These are phyloP conservation scores for Macrolepiota dolichaula DNA, from an alignment of 768 basidiomycete species.

Conservation along the genomic window DNA sequence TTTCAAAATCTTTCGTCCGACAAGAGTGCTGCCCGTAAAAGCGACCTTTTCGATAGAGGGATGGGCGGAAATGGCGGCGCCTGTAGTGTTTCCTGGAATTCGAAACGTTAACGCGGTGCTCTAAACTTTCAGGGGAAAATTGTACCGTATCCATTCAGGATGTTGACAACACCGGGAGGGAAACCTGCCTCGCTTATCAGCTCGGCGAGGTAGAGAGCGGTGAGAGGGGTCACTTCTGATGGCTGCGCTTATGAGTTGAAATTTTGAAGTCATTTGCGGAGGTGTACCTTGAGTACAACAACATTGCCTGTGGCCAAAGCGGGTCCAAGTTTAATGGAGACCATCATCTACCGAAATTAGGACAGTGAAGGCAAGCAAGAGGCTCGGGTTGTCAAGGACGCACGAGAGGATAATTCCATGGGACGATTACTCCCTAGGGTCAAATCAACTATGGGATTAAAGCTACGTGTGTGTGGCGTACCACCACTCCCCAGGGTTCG, in stretches of 20 bases:
- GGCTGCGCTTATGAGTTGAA: slow-evolving; percentile 30
- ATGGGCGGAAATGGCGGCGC: slow-evolving; percentile 65
- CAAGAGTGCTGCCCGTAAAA: slow-evolving; percentile 75
- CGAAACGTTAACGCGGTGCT: slow-evolving; percentile 18
- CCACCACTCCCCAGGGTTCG: slow-evolving; percentile 58
- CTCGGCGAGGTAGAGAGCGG: slow-evolving; percentile 48
- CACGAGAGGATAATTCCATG: slow-evolving; percentile 51
- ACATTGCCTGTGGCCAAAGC: slow-evolving; percentile 77
- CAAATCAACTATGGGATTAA: background rate
- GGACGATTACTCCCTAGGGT: slow-evolving; percentile 47
- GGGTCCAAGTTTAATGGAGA: slow-evolving; percentile 68
- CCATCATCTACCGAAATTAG: slow-evolving; percentile 36
- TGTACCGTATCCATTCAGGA: slow-evolving; percentile 62
- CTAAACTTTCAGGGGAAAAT: background rate
- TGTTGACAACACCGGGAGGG: slow-evolving; percentile 73
- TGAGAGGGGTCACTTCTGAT: slow-evolving; percentile 71
- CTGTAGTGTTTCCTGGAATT: slow-evolving; percentile 43
- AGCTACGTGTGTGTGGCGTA: slow-evolving; percentile 11
- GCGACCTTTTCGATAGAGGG: slow-evolving; percentile 66
- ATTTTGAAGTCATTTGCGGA: background rate
- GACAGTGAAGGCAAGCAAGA: background rate
- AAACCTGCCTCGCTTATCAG: slow-evolving; percentile 70
- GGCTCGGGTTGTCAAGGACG: background rate
- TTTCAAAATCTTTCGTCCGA: slow-evolving; percentile 72
- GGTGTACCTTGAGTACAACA: slow-evolving; percentile 56